A percentile compares a stretch with the other conserved stretches of the same genome.
phyloP scores from a whole-genome alignment of 768 basidiomycete species.

The Russula lepida region DNA sequence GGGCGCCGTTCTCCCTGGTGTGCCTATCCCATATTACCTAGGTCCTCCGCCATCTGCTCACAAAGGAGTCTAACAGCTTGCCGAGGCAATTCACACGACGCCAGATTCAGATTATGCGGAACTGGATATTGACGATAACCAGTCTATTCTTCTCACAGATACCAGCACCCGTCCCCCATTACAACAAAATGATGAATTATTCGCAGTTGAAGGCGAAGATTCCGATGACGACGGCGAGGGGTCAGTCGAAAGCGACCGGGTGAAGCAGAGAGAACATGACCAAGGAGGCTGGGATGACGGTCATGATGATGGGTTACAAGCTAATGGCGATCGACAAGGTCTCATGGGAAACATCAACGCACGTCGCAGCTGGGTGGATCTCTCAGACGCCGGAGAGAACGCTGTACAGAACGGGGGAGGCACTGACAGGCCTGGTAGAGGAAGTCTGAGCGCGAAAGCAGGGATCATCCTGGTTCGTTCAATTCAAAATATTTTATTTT shows the following conservation, averaged over 20 bases:
- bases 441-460: slow-evolving; percentile 65
- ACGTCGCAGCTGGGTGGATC: slow-evolving; percentile 18
- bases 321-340: slow-evolving; percentile 4
- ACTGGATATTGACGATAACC: slow-evolving; percentile 26
- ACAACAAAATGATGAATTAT: slow-evolving; percentile 25
- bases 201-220: slow-evolving; percentile 25
- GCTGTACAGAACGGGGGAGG: background rate
- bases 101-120: slow-evolving; percentile 26
- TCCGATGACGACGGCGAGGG: slow-evolving; percentile 20
- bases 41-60: background rate
- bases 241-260: background rate
- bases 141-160: slow-evolving; percentile 34
- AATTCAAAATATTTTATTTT: background rate
- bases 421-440: background rate
- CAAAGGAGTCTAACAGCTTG: slow-evolving; percentile 36
- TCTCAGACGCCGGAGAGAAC: slow-evolving; percentile 6
- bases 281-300: slow-evolving; percentile 27
- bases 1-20: slow-evolving; percentile 90
- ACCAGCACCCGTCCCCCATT: slow-evolving; percentile 25
- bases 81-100: slow-evolving; percentile 75
- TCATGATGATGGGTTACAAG: slow-evolving; percentile 22
- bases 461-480: slow-evolving; percentile 73
- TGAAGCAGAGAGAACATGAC: slow-evolving; percentile 19
- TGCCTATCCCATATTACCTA: slow-evolving; percentile 22
- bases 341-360: slow-evolving; percentile 19